Evolutionary conservation across 345 rosid genomes (phyloP).

Genomic region (Leavenworthia alabamica): DNA sequence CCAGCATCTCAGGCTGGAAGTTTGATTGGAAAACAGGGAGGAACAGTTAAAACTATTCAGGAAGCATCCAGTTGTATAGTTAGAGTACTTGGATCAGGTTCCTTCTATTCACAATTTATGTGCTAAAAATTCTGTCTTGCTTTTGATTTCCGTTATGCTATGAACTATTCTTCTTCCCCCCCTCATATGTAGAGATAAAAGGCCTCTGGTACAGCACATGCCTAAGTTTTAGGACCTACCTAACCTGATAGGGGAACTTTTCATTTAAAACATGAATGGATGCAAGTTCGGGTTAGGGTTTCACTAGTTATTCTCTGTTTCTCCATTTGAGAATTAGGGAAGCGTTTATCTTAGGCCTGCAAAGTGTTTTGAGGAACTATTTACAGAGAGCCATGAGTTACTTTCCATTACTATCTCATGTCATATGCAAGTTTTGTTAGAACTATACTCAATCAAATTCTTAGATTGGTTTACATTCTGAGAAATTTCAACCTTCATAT

Average conservation of each 20-base stretch:
- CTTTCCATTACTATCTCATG: too few relatives aligned
- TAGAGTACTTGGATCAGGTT: constrained; percentile 97
- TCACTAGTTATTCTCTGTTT: background rate
- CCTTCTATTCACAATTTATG: constrained; percentile 16
- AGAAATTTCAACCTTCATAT: too few relatives aligned
- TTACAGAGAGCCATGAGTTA: background rate
- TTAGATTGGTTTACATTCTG: too few relatives aligned
- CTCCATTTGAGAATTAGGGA: background rate
- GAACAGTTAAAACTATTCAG: constrained; percentile 90
- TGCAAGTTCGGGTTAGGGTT: background rate
- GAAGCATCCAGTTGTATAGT: constrained; percentile 80
- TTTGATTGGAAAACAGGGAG: constrained; percentile 96
- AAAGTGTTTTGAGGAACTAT: background rate
- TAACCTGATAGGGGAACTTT: background rate
- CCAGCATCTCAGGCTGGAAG: constrained; percentile 99
- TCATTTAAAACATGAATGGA: background rate
- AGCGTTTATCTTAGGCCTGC: background rate
- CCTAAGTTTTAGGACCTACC: background rate
- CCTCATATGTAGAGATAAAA: too few relatives aligned
- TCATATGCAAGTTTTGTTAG: too few relatives aligned
- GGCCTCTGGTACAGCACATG: background rate
- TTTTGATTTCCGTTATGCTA: background rate
- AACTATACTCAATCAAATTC: too few relatives aligned
- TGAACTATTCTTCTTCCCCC: too few relatives aligned
- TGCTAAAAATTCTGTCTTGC: background rate